phyloP scores from a whole-genome alignment of 495 filamentous ascomycete species.

The Talaromyces stipitatus region DNA sequence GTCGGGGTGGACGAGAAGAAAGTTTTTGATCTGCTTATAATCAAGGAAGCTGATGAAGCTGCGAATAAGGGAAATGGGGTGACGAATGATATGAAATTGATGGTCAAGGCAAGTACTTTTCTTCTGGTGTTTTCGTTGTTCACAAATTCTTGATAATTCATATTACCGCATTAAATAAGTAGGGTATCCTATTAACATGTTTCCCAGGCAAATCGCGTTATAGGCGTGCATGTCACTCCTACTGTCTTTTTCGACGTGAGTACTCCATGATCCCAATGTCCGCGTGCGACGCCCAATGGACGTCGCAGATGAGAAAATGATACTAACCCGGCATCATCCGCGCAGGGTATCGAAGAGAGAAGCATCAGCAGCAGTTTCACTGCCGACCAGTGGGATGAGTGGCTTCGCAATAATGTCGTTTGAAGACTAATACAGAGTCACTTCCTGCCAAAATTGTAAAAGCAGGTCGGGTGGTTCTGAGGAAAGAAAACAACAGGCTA shows the following conservation, averaged over 20 bases:
- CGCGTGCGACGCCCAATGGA: background rate
- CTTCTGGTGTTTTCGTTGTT: background rate
- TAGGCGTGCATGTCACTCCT: constrained; percentile 81
- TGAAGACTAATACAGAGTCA: constrained; percentile 23
- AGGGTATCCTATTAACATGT: constrained; percentile 3
- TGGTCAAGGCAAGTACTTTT: constrained; percentile 56
- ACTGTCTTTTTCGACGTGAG: constrained; percentile 76
- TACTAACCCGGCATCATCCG: constrained; percentile 16
- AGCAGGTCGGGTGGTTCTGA: background rate
- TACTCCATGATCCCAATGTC: constrained; percentile 6
- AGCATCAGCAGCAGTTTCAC: constrained; percentile 73
- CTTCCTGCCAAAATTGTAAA: background rate
- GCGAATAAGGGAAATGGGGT: constrained; percentile 69
- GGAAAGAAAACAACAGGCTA: background rate
- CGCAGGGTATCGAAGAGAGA: constrained; percentile 64
- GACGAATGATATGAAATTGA: constrained; percentile 76
- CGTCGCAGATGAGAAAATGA: background rate
- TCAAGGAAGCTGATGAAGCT: constrained; percentile 52
- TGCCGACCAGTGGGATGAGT: constrained; percentile 74
- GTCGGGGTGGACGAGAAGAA: constrained; percentile 59
- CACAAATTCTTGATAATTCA: background rate
- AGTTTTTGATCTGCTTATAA: constrained; percentile 55
- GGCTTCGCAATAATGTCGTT: constrained; percentile 68
- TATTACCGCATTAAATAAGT: background rate
- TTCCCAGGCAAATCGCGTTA: constrained; percentile 51